phyloP scores from a whole-genome alignment of 768 basidiomycete species.

The Phaeolepiota aurea region DNA sequence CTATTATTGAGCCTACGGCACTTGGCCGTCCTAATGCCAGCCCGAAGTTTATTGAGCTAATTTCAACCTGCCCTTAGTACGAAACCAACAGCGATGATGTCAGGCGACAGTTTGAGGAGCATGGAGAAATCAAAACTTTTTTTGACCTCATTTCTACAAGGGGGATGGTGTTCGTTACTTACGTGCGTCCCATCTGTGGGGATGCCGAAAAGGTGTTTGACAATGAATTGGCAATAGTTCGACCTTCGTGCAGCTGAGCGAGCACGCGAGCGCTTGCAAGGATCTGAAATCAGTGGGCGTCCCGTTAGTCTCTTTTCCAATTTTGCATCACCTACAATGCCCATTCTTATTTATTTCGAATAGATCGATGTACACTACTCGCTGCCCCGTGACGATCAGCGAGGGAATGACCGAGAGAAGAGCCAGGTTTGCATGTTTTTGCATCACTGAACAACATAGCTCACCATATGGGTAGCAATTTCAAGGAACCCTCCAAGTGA shows the following conservation, averaged over 20 bases:
- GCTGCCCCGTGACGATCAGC: constrained; percentile 81
- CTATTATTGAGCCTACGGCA: background rate
- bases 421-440: constrained; percentile 53
- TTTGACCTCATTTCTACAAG: constrained; percentile 91
- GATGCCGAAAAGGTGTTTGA: constrained; percentile 7
- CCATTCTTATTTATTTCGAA: constrained; percentile 14
- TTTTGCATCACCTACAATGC: constrained; percentile 4
- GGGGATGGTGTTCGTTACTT: constrained; percentile 99
- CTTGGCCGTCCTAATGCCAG: background rate
- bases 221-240: constrained; percentile 42
- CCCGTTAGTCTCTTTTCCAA: constrained; percentile 52
- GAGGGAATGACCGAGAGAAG: constrained; percentile 64
- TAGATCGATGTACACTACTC: constrained; percentile 99
- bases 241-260: constrained; percentile 90
- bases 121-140: constrained; percentile 95
- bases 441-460: background rate
- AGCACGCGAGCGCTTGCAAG: constrained; percentile 87
- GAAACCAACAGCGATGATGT: constrained; percentile 85
- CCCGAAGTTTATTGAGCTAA: constrained; percentile 6
- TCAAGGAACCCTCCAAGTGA: constrained; percentile 80
- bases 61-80: constrained; percentile 43
- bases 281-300: constrained; percentile 78
- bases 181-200: constrained; percentile 53
- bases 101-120: constrained; percentile 79
- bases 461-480: constrained; percentile 37